These are phyloP conservation scores for Phanerochaete sordida DNA, from an alignment of 768 basidiomycete genomes.

Conservation along the genomic window DNA sequence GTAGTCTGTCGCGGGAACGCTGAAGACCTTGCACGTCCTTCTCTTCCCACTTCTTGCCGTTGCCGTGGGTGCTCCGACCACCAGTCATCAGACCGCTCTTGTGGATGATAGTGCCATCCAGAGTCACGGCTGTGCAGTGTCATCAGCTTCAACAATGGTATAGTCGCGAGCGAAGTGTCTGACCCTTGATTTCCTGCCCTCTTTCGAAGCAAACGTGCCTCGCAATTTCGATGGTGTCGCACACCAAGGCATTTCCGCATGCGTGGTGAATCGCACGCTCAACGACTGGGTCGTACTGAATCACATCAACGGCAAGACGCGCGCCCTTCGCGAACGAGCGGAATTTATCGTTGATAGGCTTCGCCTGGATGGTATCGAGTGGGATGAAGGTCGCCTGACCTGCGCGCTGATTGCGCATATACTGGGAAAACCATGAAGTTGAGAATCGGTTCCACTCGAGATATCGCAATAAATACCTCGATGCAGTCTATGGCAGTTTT, in stretches of 20 bases:
- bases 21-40: slow-evolving; percentile 77
- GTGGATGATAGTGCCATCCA: slow-evolving; percentile 96
- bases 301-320: slow-evolving; percentile 57
- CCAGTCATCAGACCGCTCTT: slow-evolving; percentile 97
- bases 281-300: slow-evolving; percentile 65
- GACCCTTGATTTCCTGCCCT: slow-evolving; percentile 95
- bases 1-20: slow-evolving; percentile 66
- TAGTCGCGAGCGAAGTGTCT: slow-evolving; percentile 11
- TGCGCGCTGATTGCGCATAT: slow-evolving; percentile 90
- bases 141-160: neutral
- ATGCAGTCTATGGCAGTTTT: slow-evolving; percentile 98
- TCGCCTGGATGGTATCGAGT: slow-evolving; percentile 95
- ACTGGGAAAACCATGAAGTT: slow-evolving; percentile 39
- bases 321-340: slow-evolving; percentile 83
- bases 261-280: slow-evolving; percentile 96
- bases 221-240: slow-evolving; percentile 94
- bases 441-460: neutral
- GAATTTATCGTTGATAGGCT: slow-evolving; percentile 92
- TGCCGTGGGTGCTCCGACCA: slow-evolving; percentile 74
- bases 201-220: slow-evolving; percentile 90
- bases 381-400: slow-evolving; percentile 98
- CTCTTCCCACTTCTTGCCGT: slow-evolving; percentile 91
- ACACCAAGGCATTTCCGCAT: slow-evolving; percentile 92
- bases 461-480: slow-evolving; percentile 50
- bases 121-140: slow-evolving; percentile 72